phyloP scores from a whole-genome alignment of 177 flowering plant species.

The Tripterygium wilfordii region DNA sequence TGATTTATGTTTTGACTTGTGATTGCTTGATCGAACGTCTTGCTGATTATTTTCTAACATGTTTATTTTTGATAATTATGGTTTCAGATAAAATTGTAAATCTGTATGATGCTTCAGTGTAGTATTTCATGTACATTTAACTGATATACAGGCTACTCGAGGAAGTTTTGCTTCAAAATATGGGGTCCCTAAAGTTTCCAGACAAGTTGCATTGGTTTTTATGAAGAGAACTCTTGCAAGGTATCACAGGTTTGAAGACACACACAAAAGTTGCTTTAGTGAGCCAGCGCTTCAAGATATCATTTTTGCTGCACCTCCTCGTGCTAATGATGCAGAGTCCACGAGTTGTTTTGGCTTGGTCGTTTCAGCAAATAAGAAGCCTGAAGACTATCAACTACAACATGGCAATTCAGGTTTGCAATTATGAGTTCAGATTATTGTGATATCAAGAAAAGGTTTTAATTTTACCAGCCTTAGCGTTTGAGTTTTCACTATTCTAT shows the following conservation, averaged over 20 bases:
- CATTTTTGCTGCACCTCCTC: neutral
- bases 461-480: too few species aligned
- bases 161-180: conserved; percentile 54
- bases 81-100: too few species aligned
- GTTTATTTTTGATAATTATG: neutral
- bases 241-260: conserved; percentile 62
- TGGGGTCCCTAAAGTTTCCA: conserved; percentile 55
- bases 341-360: neutral
- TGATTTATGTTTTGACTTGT: too few species aligned
- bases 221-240: conserved; percentile 61
- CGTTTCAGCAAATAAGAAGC: too few species aligned
- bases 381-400: too few species aligned
- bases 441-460: too few species aligned
- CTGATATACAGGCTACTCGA: conserved; percentile 62
- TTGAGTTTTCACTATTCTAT: too few species aligned
- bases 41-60: neutral
- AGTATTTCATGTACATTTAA: too few species aligned
- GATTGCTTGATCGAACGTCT: too few species aligned
- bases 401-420: too few species aligned
- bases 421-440: too few species aligned
- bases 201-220: conserved; percentile 69
- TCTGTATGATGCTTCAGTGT: too few species aligned
- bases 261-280: conserved; percentile 72
- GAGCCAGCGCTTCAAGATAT: conserved; percentile 34
- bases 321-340: neutral